Evolutionary conservation across 495 filamentous ascomycete genomes (phyloP), one percentile per base, ranked within the genome.

Genomic region (Lentithecium fluviatile): DNA sequence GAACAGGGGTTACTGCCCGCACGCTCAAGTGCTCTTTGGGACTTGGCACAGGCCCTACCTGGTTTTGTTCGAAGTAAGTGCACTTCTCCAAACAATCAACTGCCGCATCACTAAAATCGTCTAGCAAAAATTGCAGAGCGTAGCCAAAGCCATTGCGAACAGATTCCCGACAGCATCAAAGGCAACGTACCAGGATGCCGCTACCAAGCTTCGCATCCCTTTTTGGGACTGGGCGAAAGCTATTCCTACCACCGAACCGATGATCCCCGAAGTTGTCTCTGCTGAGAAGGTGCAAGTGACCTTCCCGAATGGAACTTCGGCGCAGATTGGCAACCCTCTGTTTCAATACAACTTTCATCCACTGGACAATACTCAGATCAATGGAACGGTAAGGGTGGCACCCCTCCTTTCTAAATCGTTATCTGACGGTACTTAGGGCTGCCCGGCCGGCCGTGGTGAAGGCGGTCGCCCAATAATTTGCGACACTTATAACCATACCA

Each of bases 211-310:
- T 0, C 57, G 63, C 13, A 29, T 56, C 4, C 63, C 63, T 10
- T 66, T 37, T 26, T 66, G 63, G 63, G 63, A 66, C 37, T 66
- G 63, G 63, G 63, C 63, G 12, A 56, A 49, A 50, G 58, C 43
- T 11, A 15, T 64, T 24, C 63, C 63, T n/a, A 55, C 51, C 6
- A 21, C 2, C 17, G 15, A 52, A 40, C 50, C 63, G 0, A 58
- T 62, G 12, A 26, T 66, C 4, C 63, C 63, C 20, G 38, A 29
- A n/a, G 26, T 51, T 2, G 19, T 66, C 21, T 47, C 55, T 15
- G 20, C 2, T 1, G 37, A 56, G 40, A 56, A 55, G 21, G 52
- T 66, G 15, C 10, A 29, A 11, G 57, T 66, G 15, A 58, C 51
- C 2, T 57, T 45, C 29, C 58, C 63, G 1, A 58, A 60, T 45